Conservation (phyloP, 2,329 filamentous ascomycete species). For the Neofusicoccum cordaticola region DNA sequence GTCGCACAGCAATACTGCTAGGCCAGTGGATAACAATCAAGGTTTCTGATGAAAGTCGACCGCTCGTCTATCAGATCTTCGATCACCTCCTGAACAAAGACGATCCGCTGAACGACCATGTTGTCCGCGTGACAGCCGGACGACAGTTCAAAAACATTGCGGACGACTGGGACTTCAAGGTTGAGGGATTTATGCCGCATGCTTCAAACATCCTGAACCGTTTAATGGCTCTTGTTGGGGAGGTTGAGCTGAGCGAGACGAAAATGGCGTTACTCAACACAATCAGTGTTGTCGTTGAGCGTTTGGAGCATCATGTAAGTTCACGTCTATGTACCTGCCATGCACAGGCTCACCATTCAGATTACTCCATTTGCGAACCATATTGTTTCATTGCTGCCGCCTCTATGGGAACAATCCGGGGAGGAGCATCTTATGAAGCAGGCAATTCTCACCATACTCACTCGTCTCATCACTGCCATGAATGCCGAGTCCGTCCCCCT, state of each 20-base stretch:
- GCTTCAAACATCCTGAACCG: slow-evolving; percentile 69
- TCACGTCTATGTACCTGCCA: not conserved
- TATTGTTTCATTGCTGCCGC: slow-evolving; percentile 76
- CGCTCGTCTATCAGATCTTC: slow-evolving; percentile 83
- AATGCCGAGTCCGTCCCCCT: slow-evolving; percentile 74
- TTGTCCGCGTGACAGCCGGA: slow-evolving; percentile 88
- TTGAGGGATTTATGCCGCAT: slow-evolving; percentile 72
- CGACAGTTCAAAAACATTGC: slow-evolving; percentile 77
- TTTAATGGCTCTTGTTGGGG: slow-evolving; percentile 73
- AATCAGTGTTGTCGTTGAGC: slow-evolving; percentile 73
- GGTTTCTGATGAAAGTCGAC: slow-evolving; percentile 64
- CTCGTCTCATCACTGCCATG: slow-evolving; percentile 83
- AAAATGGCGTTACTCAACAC: slow-evolving; percentile 89
- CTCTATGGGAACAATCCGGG: slow-evolving; percentile 79
- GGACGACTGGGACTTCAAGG: slow-evolving; percentile 79
- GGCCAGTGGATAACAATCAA: slow-evolving; percentile 86
- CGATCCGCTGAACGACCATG: slow-evolving; percentile 80
- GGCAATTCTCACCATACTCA: slow-evolving; percentile 80
- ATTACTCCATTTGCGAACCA: slow-evolving; percentile 69
- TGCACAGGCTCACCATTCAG: slow-evolving; percentile 26
- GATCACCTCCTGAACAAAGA: slow-evolving; percentile 76
- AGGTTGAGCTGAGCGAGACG: slow-evolving; percentile 79
- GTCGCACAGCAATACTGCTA: slow-evolving; percentile 83
- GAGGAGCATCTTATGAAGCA: slow-evolving; percentile 94
- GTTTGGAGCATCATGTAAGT: slow-evolving; percentile 70